Conservation (phyloP, 306 rosid genomes). For the Quercus dentata region DNA sequence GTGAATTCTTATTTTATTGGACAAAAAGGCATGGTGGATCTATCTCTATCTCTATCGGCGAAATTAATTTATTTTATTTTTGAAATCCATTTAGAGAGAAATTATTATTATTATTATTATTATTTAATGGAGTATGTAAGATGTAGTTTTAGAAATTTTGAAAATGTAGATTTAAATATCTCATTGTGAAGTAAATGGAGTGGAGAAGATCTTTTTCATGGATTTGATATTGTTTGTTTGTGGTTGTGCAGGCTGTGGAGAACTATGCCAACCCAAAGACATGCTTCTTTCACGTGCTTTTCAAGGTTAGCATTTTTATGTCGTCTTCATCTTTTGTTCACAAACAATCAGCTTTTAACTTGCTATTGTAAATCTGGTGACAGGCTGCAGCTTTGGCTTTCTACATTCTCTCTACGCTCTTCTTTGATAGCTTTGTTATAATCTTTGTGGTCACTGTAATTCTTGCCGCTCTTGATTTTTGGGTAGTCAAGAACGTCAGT, state of each 20-base stretch:
- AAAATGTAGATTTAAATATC: neutral
- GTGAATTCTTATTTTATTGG: no score
- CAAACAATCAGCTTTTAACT: neutral
- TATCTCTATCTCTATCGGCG: no score
- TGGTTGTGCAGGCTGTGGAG: conserved; percentile 60
- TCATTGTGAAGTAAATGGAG: no score
- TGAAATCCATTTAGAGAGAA: no score
- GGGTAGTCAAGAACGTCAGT: conserved; percentile 98
- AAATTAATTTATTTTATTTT: no score
- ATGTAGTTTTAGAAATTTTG: no score
- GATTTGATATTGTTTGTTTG: neutral
- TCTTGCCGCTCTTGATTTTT: conserved; percentile 93
- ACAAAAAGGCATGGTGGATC: no score
- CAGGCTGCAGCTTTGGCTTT: conserved; percentile 92
- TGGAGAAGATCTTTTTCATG: neutral
- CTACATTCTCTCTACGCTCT: conserved; percentile 87
- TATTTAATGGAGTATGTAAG: no score
- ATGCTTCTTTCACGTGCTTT: conserved; percentile 92
- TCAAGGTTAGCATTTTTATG: conserved; percentile 55
- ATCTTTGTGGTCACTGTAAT: conserved; percentile 94
- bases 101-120: no score
- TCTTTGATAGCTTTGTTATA: conserved; percentile 83
- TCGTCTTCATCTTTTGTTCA: neutral
- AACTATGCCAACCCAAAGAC: conserved; percentile 92
- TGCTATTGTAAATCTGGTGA: neutral